Conservation (phyloP, 352 stramenopile genomes). For the Globisporangium viniferum region DNA sequence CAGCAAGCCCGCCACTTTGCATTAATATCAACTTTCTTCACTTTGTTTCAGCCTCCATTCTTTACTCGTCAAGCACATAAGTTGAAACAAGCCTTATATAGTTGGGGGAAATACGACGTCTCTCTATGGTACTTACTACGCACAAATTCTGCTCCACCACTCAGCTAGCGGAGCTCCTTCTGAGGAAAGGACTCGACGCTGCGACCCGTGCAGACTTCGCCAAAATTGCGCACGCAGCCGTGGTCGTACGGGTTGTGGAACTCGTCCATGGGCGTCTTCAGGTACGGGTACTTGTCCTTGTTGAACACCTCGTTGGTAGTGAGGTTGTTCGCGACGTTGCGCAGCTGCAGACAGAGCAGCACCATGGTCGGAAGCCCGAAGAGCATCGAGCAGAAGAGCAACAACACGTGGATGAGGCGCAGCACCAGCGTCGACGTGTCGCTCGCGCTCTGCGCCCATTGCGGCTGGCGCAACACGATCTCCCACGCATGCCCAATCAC, state of each 20-base stretch:
- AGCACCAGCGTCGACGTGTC: conserved; percentile 43
- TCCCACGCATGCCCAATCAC: background rate
- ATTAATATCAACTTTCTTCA: conserved; percentile 12
- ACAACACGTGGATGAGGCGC: conserved; percentile 45
- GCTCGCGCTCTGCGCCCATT: background rate
- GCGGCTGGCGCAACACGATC: conserved; percentile 11
- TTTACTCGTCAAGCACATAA: background rate
- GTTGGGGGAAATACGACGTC: background rate
- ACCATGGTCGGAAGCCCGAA: conserved; percentile 68
- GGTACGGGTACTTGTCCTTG: conserved; percentile 85
- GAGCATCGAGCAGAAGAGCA: conserved; percentile 53
- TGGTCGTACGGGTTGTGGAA: conserved; percentile 80
- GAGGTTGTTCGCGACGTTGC: conserved; percentile 68
- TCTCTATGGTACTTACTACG: background rate
- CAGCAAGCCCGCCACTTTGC: conserved; percentile 24
- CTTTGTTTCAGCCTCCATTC: background rate
- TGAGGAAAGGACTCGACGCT: conserved; percentile 3
- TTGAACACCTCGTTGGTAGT: conserved; percentile 89
- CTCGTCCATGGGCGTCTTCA: conserved; percentile 75
- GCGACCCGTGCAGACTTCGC: conserved; percentile 37
- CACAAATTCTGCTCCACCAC: background rate
- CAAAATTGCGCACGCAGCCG: conserved; percentile 57
- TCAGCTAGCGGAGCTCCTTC: background rate
- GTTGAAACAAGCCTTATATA: background rate
- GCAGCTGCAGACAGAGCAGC: conserved; percentile 62